Evolutionary conservation across 2,329 filamentous ascomycete genomes (phyloP).

Genomic region (Fusarium piperis): DNA sequence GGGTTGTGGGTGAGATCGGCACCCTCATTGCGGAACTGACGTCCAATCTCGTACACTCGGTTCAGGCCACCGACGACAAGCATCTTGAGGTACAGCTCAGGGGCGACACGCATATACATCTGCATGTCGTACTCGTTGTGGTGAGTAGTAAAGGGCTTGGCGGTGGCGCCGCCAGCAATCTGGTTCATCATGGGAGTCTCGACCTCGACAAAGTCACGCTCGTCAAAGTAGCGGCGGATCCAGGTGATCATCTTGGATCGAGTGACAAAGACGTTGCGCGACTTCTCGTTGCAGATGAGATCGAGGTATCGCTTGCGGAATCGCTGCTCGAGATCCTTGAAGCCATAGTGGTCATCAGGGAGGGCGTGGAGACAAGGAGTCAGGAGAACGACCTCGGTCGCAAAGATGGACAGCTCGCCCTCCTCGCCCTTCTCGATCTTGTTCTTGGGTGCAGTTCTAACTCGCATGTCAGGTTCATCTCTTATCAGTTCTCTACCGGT

Average conservation of each 20-base stretch:
- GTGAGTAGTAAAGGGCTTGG: slow-evolving; percentile 90
- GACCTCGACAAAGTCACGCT: slow-evolving; percentile 89
- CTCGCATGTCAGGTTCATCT: slow-evolving; percentile 37
- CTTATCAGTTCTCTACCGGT: not conserved
- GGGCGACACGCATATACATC: slow-evolving; percentile 93
- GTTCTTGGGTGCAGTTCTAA: slow-evolving; percentile 86
- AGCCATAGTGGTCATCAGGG: slow-evolving; percentile 90
- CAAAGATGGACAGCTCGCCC: slow-evolving; percentile 94
- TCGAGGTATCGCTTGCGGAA: slow-evolving; percentile 95
- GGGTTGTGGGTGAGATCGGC: slow-evolving; percentile 83
- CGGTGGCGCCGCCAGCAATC: slow-evolving; percentile 94
- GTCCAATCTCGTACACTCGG: slow-evolving; percentile 94
- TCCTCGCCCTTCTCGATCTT: slow-evolving; percentile 76
- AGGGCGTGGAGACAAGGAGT: slow-evolving; percentile 83
- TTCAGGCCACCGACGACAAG: slow-evolving; percentile 92
- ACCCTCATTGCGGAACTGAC: slow-evolving; percentile 94
- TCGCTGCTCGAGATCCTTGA: slow-evolving; percentile 94
- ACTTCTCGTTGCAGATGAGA: slow-evolving; percentile 93
- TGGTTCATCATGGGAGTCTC: slow-evolving; percentile 98
- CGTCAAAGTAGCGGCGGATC: slow-evolving; percentile 88
- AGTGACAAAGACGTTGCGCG: slow-evolving; percentile 84
- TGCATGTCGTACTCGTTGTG: slow-evolving; percentile 97
- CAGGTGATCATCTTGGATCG: slow-evolving; percentile 89
- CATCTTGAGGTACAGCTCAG: slow-evolving; percentile 97
- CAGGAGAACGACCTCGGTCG: slow-evolving; percentile 83